These are phyloP conservation scores for Pseudognaphalium luteoalbum DNA, from an alignment of 129 eudicot species.

Conservation along the genomic window DNA sequence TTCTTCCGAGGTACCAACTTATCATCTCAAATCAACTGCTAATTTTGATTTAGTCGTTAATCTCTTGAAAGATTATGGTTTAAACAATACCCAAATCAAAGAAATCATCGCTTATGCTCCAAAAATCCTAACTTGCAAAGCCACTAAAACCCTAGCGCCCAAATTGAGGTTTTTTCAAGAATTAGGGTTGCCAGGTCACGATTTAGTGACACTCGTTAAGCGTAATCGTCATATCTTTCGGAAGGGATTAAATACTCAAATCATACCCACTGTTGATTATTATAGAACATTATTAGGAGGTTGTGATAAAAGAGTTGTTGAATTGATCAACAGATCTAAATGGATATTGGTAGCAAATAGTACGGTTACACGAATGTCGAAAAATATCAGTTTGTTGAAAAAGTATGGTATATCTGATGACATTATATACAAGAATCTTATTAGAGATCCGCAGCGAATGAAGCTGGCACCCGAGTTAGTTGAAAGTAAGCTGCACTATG, in stretches of 20 bases:
- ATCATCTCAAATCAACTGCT: constrained; percentile 19
- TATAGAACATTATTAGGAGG: constrained; percentile 20
- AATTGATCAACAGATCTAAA: constrained; percentile 8
- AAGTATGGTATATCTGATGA: constrained; percentile 27
- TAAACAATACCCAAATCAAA: constrained; percentile 34
- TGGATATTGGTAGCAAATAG: constrained; percentile 14
- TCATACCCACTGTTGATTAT: constrained; percentile 26
- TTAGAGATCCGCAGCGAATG: constrained; percentile 17
- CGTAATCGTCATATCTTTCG: neutral
- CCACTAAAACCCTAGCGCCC: constrained; percentile 23
- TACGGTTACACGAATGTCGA: neutral
- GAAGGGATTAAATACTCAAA: constrained; percentile 11
- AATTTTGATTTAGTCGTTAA: constrained; percentile 29
- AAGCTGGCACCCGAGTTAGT: constrained; percentile 11
- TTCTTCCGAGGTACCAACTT: constrained; percentile 27
- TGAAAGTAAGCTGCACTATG: constrained; percentile 8
- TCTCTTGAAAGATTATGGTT: constrained; percentile 11
- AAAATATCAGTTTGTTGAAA: constrained; percentile 23
- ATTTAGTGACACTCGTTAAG: constrained; percentile 22
- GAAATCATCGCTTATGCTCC: constrained; percentile 12
- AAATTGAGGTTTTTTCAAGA: constrained; percentile 14
- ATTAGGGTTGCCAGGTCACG: constrained; percentile 29
- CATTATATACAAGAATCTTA: neutral
- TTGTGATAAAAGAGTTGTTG: constrained; percentile 26
- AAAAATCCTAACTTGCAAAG: constrained; percentile 6